Conservation (phyloP, 495 filamentous ascomycete genomes). For the Neurospora intermedia region DNA sequence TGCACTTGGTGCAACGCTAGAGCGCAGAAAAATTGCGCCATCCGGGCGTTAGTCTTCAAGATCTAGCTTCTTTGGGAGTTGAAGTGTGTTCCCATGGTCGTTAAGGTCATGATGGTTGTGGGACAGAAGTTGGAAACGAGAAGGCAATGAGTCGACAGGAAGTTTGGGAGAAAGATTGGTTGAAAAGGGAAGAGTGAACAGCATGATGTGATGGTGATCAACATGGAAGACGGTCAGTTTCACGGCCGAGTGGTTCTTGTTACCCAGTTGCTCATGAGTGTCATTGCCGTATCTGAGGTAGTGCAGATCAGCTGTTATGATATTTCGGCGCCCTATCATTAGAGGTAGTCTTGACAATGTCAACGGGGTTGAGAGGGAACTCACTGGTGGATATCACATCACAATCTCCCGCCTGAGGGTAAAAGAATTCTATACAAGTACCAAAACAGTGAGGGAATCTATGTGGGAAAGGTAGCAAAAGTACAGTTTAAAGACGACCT, state of each 20-base stretch:
- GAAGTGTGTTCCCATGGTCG: neutral
- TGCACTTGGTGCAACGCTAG: neutral
- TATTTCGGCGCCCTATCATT: neutral
- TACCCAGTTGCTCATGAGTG: neutral
- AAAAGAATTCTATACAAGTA: neutral
- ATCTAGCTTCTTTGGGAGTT: neutral
- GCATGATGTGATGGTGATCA: neutral
- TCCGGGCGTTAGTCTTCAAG: neutral
- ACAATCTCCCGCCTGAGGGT: neutral
- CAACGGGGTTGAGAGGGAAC: neutral
- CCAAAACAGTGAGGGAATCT: neutral
- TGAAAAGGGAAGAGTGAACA: neutral
- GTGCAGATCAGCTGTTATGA: neutral
- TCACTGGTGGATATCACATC: neutral
- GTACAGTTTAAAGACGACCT: neutral
- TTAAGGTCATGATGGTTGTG: neutral
- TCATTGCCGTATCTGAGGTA: neutral
- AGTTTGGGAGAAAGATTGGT: neutral
- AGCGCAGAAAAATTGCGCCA: neutral
- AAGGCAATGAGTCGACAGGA: neutral
- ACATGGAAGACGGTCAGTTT: neutral
- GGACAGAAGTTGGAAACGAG: neutral
- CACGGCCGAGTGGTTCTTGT: neutral
- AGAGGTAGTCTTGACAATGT: neutral
- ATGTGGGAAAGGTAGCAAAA: neutral